Evolutionary conservation across 306 rosid genomes (phyloP).

Genomic region (Heteromeles arbutifolia): DNA sequence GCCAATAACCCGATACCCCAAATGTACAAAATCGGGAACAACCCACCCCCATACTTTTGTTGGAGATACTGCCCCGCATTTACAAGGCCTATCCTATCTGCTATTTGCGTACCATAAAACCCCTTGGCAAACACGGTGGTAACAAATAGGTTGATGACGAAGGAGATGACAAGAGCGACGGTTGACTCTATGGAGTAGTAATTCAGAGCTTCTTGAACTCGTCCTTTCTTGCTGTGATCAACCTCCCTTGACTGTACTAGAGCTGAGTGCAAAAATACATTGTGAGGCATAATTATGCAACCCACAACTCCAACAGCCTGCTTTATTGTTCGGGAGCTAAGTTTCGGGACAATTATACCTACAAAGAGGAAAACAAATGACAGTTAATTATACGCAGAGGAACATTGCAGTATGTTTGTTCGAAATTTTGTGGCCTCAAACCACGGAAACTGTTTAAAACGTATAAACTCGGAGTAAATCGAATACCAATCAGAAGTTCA

Average conservation of each 20-base stretch:
- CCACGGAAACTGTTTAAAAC: background rate
- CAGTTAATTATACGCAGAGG: conserved; percentile 12
- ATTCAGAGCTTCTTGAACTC: conserved; percentile 87
- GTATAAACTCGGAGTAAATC: background rate
- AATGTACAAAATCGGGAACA: conserved; percentile 77
- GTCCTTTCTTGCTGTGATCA: conserved; percentile 56
- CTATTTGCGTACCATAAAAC: conserved; percentile 71
- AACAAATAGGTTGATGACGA: conserved; percentile 73
- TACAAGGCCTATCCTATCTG: conserved; percentile 68
- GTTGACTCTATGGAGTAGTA: conserved; percentile 90
- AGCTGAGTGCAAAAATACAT: conserved; percentile 90
- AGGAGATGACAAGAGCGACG: conserved; percentile 67
- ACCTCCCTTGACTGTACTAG: conserved; percentile 86
- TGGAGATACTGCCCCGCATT: conserved; percentile 92
- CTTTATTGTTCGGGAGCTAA: conserved; percentile 80
- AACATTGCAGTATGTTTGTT: background rate
- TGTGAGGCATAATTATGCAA: conserved; percentile 97
- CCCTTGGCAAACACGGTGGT: conserved; percentile 91
- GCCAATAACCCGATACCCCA: conserved; percentile 95
- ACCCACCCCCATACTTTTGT: conserved; percentile 87
- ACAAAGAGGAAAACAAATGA: conserved; percentile 6
- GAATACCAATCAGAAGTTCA: conserved; percentile 79
- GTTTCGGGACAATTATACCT: conserved; percentile 91
- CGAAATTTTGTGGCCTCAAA: background rate
- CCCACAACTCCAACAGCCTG: conserved; percentile 98